phyloP scores from a whole-genome alignment of 177 flowering plant species.

The Tripterygium wilfordii region DNA sequence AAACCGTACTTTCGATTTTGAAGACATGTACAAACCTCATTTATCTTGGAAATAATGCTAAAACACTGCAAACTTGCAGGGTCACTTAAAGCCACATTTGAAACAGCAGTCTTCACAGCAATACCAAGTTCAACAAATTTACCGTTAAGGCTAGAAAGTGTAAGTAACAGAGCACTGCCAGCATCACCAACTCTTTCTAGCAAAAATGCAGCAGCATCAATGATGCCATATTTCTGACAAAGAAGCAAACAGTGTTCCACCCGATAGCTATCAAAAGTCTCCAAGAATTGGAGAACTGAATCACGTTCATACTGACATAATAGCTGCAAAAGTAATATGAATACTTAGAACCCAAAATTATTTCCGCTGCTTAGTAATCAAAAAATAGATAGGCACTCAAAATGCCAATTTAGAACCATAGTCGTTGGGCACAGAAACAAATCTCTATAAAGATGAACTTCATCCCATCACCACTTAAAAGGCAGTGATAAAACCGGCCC shows the following conservation, averaged over 20 bases:
- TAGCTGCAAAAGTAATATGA: slow-evolving; percentile 57
- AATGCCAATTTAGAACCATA: no score
- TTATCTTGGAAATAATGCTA: slow-evolving; percentile 29
- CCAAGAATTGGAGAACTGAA: slow-evolving; percentile 86
- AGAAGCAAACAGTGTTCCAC: slow-evolving; percentile 85
- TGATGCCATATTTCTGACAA: slow-evolving; percentile 80
- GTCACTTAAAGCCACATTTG: slow-evolving; percentile 16
- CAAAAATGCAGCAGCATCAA: slow-evolving; percentile 92
- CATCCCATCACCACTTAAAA: no score
- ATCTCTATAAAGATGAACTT: no score
- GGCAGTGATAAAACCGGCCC: no score
- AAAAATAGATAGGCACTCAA: no score
- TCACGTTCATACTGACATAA: slow-evolving; percentile 74
- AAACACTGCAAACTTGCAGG: slow-evolving; percentile 27
- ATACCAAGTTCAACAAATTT: slow-evolving; percentile 53
- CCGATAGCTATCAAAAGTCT: slow-evolving; percentile 89
- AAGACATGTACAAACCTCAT: slow-evolving; percentile 54
- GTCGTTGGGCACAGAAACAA: no score
- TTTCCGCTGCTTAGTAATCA: no score
- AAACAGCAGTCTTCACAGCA: slow-evolving; percentile 33
- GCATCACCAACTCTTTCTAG: slow-evolving; percentile 96
- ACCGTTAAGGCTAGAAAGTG: slow-evolving; percentile 60
- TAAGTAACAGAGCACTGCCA: slow-evolving; percentile 80
- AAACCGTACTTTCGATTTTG: not conserved
- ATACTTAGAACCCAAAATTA: no score